A percentile compares a stretch with the other conserved stretches of the same genome.
These are phyloP conservation scores for Leccinellum rugosiceps DNA, from an alignment of 768 basidiomycete species.

Conservation along the genomic window DNA sequence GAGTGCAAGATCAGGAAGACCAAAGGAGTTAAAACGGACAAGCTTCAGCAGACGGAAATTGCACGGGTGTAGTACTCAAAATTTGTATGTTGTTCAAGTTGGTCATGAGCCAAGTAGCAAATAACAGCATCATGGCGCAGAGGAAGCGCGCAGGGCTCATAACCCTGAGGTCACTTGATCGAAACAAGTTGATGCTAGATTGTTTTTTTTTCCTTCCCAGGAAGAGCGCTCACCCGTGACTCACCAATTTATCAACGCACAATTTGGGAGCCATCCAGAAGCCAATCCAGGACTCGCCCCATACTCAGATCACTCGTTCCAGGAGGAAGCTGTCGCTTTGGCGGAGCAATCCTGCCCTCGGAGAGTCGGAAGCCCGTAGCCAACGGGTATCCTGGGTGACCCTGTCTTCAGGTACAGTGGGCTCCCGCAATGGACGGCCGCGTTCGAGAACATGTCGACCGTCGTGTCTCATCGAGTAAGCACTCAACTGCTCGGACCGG, in stretches of 20 bases:
- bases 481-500: background rate
- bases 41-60: background rate
- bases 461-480: background rate
- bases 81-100: background rate
- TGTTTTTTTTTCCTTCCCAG: background rate
- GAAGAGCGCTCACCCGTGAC: no score
- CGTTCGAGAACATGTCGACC: background rate
- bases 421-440: background rate
- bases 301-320: no score
- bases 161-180: conserved; percentile 49
- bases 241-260: no score
- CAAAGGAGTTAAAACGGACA: background rate
- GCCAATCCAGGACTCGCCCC: no score
- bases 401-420: background rate
- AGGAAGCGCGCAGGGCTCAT: conserved; percentile 49
- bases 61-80: background rate
- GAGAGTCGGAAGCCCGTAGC: background rate
- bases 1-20: background rate
- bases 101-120: background rate
- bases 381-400: background rate
- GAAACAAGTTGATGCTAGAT: conserved; percentile 43
- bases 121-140: conserved; percentile 44
- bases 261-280: no score
- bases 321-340: no score
- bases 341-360: background rate